A percentile compares a stretch with the other conserved stretches of the same genome.
Evolutionary conservation across 441 rosid species (phyloP).

Genomic region (Jatropha multifida): DNA sequence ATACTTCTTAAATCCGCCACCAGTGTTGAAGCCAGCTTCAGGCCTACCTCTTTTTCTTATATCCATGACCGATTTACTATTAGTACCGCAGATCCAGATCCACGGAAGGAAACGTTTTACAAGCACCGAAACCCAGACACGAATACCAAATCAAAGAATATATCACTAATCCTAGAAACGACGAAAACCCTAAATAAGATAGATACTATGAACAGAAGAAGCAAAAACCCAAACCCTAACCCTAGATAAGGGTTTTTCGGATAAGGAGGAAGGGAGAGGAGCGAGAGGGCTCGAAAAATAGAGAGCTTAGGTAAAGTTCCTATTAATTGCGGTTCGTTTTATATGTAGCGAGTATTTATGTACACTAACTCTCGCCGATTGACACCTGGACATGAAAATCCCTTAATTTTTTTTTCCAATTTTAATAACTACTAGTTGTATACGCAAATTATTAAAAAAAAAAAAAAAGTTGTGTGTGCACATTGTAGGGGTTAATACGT

Average conservation of each 20-base stretch:
- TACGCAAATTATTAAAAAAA: too few species aligned
- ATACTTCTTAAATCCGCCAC: constrained; percentile 71
- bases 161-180: neutral
- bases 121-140: neutral
- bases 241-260: constrained; percentile 15
- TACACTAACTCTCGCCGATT: too few species aligned
- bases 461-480: too few species aligned
- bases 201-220: neutral
- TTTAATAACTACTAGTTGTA: neutral
- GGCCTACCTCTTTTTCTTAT: constrained; percentile 66
- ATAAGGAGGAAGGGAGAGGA: neutral
- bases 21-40: constrained; percentile 42
- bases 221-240: constrained; percentile 25
- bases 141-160: neutral
- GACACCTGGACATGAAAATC: too few species aligned
- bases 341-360: too few species aligned
- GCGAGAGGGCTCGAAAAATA: neutral
- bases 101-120: neutral
- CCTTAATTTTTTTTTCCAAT: neutral
- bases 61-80: constrained; percentile 45
- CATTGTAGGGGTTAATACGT: too few species aligned
- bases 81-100: constrained; percentile 31
- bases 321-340: neutral
- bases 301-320: neutral
- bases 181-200: neutral